These are phyloP conservation scores for Wickerhamomyces subpelliculosus DNA, from an alignment of 805 yeast genomes.

Conservation along the genomic window DNA sequence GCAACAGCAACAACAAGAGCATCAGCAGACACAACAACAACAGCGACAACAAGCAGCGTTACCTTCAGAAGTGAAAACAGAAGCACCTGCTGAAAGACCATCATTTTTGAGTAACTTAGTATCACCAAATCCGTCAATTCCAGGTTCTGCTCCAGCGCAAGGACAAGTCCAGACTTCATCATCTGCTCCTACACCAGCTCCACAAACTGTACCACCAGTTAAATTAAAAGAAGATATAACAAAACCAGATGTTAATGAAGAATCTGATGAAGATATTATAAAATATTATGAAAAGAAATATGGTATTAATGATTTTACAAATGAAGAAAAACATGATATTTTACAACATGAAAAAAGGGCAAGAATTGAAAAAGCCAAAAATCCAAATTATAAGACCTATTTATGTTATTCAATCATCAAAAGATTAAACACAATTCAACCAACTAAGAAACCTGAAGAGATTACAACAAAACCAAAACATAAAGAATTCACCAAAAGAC, in stretches of 20 bases:
- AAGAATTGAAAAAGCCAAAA: slow-evolving; percentile 18
- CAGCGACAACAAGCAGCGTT: neutral
- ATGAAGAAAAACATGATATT: slow-evolving; percentile 23
- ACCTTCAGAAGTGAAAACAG: neutral
- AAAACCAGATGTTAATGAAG: slow-evolving; percentile 17
- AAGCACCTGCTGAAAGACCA: neutral
- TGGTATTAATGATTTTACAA: slow-evolving; percentile 19
- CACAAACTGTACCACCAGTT: slow-evolving; percentile 1
- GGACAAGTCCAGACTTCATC: too few relatives aligned
- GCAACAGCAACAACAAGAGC: neutral
- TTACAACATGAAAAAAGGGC: slow-evolving; percentile 23
- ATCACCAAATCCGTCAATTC: neutral
- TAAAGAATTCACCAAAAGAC: slow-evolving; percentile 14
- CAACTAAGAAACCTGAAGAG: slow-evolving; percentile 6
- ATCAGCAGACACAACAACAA: neutral
- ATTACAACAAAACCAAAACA: neutral
- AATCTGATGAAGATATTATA: slow-evolving; percentile 22
- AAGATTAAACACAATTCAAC: slow-evolving; percentile 19
- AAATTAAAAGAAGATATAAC: slow-evolving; percentile 17
- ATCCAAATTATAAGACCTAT: slow-evolving; percentile 22
- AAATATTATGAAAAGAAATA: slow-evolving; percentile 21
- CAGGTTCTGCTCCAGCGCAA: too few relatives aligned
- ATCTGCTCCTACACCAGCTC: neutral
- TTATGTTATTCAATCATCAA: slow-evolving; percentile 23
- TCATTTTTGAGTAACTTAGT: slow-evolving; percentile 5